Conservation (phyloP, 1,139 yeast genomes). For the Blastobotrys ciferrii region DNA sequence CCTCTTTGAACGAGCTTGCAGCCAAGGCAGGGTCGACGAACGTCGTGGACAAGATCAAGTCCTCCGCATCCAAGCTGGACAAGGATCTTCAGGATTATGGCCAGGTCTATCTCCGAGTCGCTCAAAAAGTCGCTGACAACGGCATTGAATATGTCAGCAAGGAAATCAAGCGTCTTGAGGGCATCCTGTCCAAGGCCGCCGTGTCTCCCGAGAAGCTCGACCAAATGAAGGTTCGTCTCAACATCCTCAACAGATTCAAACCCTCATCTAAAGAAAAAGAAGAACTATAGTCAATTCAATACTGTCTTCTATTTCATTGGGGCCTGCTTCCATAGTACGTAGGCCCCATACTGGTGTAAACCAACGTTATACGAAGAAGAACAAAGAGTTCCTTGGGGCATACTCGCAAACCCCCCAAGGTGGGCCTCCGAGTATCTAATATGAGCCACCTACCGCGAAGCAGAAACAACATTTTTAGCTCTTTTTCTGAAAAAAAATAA, state of each 20-base stretch:
- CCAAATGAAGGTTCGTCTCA: constrained; percentile 34
- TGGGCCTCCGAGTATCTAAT: no score
- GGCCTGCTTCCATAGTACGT: no score
- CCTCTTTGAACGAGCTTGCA: constrained; percentile 41
- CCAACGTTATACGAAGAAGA: no score
- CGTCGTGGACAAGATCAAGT: constrained; percentile 24
- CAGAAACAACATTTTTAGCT: no score
- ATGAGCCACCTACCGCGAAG: no score
- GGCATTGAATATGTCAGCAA: constrained; percentile 47
- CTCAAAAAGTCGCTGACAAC: constrained; percentile 50
- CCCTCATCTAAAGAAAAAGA: constrained; percentile 11
- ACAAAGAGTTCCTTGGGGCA: no score
- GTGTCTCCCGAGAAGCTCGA: constrained; percentile 36
- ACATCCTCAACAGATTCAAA: constrained; percentile 32
- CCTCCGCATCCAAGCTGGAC: constrained; percentile 24
- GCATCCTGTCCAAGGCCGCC: constrained; percentile 42
- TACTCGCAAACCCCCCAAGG: no score
- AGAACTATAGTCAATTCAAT: constrained; percentile 16
- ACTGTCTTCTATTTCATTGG: no score
- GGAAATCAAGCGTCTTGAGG: constrained; percentile 54
- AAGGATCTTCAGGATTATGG: constrained; percentile 27
- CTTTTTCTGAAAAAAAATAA: no score
- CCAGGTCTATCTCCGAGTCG: constrained; percentile 50
- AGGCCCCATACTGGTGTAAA: no score
- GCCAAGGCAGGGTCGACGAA: constrained; percentile 19